Percentiles rank a stretch among this genome's conserved stretches.
phyloP scores from a whole-genome alignment of 331 rosid genomes.

The Phaseolus coccineus region DNA sequence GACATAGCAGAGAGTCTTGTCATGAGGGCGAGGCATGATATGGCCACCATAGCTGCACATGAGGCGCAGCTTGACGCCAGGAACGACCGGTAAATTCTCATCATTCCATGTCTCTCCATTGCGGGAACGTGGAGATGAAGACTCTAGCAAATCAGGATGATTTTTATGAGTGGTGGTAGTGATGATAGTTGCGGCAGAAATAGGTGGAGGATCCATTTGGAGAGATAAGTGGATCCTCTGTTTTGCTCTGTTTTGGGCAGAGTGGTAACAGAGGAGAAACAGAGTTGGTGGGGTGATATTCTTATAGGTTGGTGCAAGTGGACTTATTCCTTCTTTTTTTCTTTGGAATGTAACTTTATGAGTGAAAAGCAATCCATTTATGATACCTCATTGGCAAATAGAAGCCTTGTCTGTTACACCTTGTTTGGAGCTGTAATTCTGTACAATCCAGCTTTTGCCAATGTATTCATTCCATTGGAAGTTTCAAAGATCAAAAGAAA shows the following conservation, averaged over 20 bases:
- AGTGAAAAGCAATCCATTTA: constrained; percentile 34
- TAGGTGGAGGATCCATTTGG: constrained; percentile 58
- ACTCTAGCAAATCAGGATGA: constrained; percentile 63
- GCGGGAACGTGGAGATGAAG: constrained; percentile 61
- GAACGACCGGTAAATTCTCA: constrained; percentile 63
- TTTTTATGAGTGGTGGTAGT: constrained; percentile 41
- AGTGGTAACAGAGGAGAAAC: constrained; percentile 36
- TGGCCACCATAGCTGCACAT: constrained; percentile 99
- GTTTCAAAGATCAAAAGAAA: constrained; percentile 36
- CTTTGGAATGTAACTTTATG: constrained; percentile 31
- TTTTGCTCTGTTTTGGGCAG: constrained; percentile 27
- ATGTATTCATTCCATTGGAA: constrained; percentile 31
- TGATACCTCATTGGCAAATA: constrained; percentile 41
- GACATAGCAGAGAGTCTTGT: constrained; percentile 83
- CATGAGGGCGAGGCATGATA: constrained; percentile 95
- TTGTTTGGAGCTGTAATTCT: constrained; percentile 41
- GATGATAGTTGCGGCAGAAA: constrained; percentile 32
- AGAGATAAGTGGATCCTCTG: background rate
- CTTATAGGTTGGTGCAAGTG: constrained; percentile 39
- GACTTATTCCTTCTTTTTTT: constrained; percentile 29
- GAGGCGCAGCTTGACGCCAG: constrained; percentile 80
- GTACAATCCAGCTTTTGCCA: constrained; percentile 47
- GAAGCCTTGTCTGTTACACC: constrained; percentile 43
- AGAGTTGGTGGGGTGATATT: constrained; percentile 31
- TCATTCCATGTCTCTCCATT: constrained; percentile 63